These are phyloP conservation scores for Penicillium atrosanguineum DNA, from an alignment of 495 filamentous ascomycete species.

Conservation along the genomic window DNA sequence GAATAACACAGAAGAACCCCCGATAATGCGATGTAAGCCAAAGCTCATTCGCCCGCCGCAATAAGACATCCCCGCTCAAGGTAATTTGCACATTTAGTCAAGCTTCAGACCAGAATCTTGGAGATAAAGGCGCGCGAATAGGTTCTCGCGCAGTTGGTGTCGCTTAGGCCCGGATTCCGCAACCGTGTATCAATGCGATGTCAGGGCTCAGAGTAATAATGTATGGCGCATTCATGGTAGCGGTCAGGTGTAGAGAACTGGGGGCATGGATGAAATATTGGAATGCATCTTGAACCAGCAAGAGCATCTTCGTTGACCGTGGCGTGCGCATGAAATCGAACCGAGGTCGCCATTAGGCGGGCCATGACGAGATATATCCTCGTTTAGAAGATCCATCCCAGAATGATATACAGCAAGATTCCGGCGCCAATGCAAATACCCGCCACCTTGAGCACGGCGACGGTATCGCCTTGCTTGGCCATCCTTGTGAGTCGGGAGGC, in stretches of 20 bases:
- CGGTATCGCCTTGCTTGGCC: conserved; percentile 86
- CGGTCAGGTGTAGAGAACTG: background rate
- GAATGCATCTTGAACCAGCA: conserved; percentile 22
- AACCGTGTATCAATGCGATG: background rate
- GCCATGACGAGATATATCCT: background rate
- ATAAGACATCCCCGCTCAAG: background rate
- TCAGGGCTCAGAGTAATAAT: background rate
- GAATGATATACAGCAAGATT: conserved; percentile 69
- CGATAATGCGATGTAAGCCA: background rate
- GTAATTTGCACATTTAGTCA: conserved; percentile 5
- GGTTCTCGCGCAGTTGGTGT: background rate
- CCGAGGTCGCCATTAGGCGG: background rate
- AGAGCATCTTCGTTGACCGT: conserved; percentile 10
- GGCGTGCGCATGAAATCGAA: background rate
- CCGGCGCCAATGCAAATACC: conserved; percentile 77
- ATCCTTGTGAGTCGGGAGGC: conserved; percentile 85
- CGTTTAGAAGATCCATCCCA: conserved; percentile 61
- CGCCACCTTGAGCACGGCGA: conserved; percentile 83
- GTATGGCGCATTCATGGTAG: background rate
- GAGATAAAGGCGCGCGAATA: background rate
- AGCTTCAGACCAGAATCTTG: conserved; percentile 1
- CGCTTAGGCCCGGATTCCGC: background rate
- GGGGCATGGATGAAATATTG: background rate
- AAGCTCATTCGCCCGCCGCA: background rate
- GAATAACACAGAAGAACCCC: conserved; percentile 2